Percentiles rank a stretch among this genome's conserved stretches.
phyloP scores from a whole-genome alignment of 352 stramenopile species.

The Globisporangium alternatum region DNA sequence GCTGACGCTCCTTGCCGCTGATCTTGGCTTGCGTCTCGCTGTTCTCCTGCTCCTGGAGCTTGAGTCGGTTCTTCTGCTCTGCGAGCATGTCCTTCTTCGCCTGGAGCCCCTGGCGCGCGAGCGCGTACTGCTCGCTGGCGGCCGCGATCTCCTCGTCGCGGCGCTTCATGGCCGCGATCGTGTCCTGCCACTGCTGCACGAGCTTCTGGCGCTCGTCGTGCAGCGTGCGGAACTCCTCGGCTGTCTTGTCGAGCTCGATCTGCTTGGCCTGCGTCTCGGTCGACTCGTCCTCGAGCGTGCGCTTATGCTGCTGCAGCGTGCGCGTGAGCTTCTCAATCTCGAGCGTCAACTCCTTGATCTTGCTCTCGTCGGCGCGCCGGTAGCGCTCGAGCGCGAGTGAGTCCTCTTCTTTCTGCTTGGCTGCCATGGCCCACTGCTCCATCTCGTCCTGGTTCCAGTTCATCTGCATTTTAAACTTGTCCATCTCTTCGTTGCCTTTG shows the following conservation, averaged over 20 bases:
- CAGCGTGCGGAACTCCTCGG: conserved; percentile 91
- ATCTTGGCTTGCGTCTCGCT: conserved; percentile 72
- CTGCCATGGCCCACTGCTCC: conserved; percentile 95
- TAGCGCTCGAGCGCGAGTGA: conserved; percentile 92
- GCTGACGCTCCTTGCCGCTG: conserved; percentile 61
- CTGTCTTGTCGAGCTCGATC: conserved; percentile 95
- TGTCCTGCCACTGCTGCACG: conserved; percentile 94
- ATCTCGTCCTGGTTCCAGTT: conserved; percentile 99
- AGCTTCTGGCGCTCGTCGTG: conserved; percentile 93
- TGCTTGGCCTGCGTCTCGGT: conserved; percentile 95
- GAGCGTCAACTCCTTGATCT: conserved; percentile 94
- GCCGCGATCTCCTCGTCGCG: conserved; percentile 92
- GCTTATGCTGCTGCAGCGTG: conserved; percentile 73
- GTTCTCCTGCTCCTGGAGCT: conserved; percentile 87
- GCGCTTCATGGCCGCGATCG: conserved; percentile 91
- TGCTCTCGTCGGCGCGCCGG: conserved; percentile 90
- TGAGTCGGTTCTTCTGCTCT: conserved; percentile 77
- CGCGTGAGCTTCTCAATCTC: conserved; percentile 93
- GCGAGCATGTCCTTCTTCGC: conserved; percentile 69
- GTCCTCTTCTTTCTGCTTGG: conserved; percentile 96
- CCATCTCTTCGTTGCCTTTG: conserved; percentile 92
- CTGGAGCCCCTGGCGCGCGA: conserved; percentile 45
- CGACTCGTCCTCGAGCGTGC: conserved; percentile 69
- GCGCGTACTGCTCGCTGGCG: conserved; percentile 87
- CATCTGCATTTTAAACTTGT: conserved; percentile 96